These are phyloP conservation scores for Plasmodium fragile DNA, from an alignment of 169 alveolate species.

Conservation along the genomic window DNA sequence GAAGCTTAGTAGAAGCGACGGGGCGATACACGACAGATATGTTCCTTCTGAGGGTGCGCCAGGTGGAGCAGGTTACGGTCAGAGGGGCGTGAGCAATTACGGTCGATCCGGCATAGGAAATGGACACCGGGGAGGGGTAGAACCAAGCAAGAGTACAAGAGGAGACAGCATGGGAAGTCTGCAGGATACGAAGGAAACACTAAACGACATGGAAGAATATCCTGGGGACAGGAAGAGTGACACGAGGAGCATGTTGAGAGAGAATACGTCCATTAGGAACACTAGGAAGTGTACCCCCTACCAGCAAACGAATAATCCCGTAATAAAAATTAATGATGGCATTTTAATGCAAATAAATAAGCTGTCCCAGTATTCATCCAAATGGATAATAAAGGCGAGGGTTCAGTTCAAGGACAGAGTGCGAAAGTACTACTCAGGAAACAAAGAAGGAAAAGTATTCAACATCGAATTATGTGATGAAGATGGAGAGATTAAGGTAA, in stretches of 20 bases:
- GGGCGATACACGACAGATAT: conserved; percentile 9
- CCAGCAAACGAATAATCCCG: conserved; percentile 34
- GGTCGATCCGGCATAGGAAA: neutral
- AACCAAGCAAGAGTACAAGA: neutral
- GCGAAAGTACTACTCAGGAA: conserved; percentile 31
- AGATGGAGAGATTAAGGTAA: conserved; percentile 81
- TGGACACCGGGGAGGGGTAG: neutral
- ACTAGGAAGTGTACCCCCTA: conserved; percentile 51
- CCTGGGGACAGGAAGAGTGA: neutral
- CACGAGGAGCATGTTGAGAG: conserved; percentile 22
- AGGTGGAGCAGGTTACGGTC: neutral
- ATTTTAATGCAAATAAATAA: conserved; percentile 71
- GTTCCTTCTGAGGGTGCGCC: neutral
- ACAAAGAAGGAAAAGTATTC: conserved; percentile 68
- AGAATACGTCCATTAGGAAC: conserved; percentile 27
- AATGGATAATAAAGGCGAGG: conserved; percentile 75
- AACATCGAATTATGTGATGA: conserved; percentile 72
- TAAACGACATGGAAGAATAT: neutral
- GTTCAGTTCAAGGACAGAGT: conserved; percentile 64
- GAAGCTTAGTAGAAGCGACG: conserved; percentile 11
- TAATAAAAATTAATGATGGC: conserved; percentile 63
- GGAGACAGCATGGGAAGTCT: conserved; percentile 10
- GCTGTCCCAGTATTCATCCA: conserved; percentile 60
- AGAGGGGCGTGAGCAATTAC: neutral
- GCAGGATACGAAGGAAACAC: conserved; percentile 20